Base-by-base conservation (phyloP, 495 filamentous ascomycete genomes). In the Annulohypoxylon stygium region DNA sequence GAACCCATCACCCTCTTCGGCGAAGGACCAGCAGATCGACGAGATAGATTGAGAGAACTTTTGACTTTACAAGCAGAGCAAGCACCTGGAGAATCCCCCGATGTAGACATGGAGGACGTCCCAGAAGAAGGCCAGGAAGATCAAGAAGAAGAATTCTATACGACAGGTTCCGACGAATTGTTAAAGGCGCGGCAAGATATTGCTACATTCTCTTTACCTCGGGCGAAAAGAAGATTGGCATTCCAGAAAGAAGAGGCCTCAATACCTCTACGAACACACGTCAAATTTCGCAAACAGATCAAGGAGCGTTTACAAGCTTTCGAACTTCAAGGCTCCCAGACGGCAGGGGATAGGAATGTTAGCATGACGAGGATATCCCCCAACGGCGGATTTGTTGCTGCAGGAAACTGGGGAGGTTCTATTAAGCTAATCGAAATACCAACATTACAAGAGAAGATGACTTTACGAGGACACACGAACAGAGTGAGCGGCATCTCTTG, bases 71-170 rank as follows among this genome's bases (percentile, higher is more conserved):
- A 79, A 20, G 90, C 91, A 2, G 87, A 88, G 37, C 84, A 93
- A 67, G 51, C 69, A n/a, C 65, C 72, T 8, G 88, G 89, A n/a
- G 93, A 97, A 71, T 82, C 83, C 4, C 78, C 85, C 23, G 89
- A 90, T 48, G 85, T 87, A 9, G 84, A 85, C 5, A 90, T 88
- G 71, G 87, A 84, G 6, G 94, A 97, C 77, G 81, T 87, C 43
- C 83, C 85, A 11, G 87, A 85, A n/a, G 88, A 87, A 34, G 87
- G 86, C 61, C 85, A 88, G 67, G 89, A 80, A 4, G 92, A 94
- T 51, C 90, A 94, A 73, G 93, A 97, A 71, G 96, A 98, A 78
- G 96, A 99, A 72, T 98, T 98, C 78, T 99, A 98, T 78, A 97
- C 95, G 0, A 87, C 91, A 58, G 96, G 97, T 0, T 85, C 86